Evolutionary conservation across 306 rosid species (phyloP).

Genomic region (Lablab purpureus): DNA sequence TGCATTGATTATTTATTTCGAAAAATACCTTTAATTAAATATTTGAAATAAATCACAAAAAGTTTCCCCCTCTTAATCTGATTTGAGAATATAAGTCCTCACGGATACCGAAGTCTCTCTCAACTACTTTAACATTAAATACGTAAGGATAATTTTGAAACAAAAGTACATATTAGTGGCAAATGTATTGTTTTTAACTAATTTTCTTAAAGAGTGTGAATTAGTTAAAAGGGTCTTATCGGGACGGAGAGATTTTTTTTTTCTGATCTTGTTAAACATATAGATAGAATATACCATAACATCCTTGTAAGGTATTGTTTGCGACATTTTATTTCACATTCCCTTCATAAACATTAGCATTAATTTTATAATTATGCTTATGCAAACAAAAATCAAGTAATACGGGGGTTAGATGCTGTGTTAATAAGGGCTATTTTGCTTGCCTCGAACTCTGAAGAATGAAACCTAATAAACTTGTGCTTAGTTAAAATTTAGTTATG

Average conservation of each 20-base stretch:
- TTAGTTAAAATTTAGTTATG: neutral
- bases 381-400: neutral
- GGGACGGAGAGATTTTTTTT: neutral
- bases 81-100: too few species aligned
- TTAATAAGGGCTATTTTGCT: conserved; percentile 1
- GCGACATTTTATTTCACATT: conserved; percentile 25
- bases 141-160: too few species aligned
- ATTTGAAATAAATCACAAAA: too few species aligned
- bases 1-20: too few species aligned
- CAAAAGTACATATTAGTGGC: too few species aligned
- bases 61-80: too few species aligned
- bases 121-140: too few species aligned
- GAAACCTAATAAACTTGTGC: neutral
- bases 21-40: too few species aligned
- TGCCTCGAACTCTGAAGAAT: neutral
- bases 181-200: too few species aligned
- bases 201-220: too few species aligned
- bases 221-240: too few species aligned
- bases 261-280: conserved; percentile 14
- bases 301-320: neutral
- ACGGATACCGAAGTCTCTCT: too few species aligned
- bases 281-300: conserved; percentile 5
- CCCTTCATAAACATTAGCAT: conserved; percentile 4
- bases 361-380: neutral
- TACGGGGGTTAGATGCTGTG: neutral